Conservation (phyloP, 768 basidiomycete genomes). For the Lactarius indigo region DNA sequence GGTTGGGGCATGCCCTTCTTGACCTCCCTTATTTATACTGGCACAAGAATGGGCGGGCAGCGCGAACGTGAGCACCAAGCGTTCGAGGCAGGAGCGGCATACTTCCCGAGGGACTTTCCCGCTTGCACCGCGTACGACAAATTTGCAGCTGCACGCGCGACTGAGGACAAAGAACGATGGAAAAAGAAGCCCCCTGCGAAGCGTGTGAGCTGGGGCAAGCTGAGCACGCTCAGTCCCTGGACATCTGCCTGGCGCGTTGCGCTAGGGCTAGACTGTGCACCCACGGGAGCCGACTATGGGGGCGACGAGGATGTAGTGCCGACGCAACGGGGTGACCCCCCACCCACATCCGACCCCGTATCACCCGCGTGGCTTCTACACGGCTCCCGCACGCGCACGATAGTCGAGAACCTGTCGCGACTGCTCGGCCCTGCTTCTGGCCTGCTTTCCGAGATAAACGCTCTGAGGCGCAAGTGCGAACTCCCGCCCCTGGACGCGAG, state of each 20-base stretch:
- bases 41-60: constrained; percentile 82
- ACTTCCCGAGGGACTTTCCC: constrained; percentile 84
- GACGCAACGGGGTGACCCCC: constrained; percentile 51
- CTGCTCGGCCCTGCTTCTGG: constrained; percentile 41
- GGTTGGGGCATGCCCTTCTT: constrained; percentile 94
- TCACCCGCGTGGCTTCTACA: constrained; percentile 60
- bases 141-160: constrained; percentile 47
- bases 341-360: constrained; percentile 12
- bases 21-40: constrained; percentile 74
- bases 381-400: constrained; percentile 45
- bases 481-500: constrained; percentile 38
- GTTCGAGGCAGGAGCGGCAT: constrained; percentile 71
- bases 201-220: constrained; percentile 61
- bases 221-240: constrained; percentile 72
- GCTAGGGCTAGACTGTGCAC: constrained; percentile 44
- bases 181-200: constrained; percentile 85
- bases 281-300: constrained; percentile 3
- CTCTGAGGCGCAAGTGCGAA: constrained; percentile 52
- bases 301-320: constrained; percentile 41
- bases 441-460: constrained; percentile 55
- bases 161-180: constrained; percentile 61
- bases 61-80: constrained; percentile 76
- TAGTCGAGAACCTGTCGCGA: constrained; percentile 43
- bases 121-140: constrained; percentile 49
- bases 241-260: constrained; percentile 68